A percentile compares a stretch with the other conserved stretches of the same genome.
Evolutionary conservation across 257 asterid genomes (phyloP).

Genomic region (Ajuga chamaepitys): DNA sequence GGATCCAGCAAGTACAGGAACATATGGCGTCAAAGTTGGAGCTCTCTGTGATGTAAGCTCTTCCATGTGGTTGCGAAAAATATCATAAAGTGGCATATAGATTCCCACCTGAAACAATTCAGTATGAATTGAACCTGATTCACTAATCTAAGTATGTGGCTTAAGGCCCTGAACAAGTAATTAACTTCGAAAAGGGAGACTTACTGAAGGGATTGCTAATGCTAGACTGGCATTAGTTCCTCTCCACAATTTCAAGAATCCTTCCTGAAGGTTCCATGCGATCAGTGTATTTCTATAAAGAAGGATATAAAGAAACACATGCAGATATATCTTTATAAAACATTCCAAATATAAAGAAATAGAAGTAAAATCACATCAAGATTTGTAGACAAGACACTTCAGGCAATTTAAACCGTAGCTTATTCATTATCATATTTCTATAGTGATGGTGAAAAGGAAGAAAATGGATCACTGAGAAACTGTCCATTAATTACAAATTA

Average conservation of each 20-base stretch:
- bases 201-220: constrained; percentile 86
- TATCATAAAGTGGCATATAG: constrained; percentile 85
- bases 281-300: constrained; percentile 11
- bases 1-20: constrained; percentile 81
- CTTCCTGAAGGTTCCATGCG: constrained; percentile 54
- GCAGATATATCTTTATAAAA: not conserved
- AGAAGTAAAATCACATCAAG: not conserved
- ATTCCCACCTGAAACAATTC: constrained; percentile 61
- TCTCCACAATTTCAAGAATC: constrained; percentile 76
- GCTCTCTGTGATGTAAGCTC: constrained; percentile 35
- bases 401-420: not conserved
- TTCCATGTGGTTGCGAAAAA: constrained; percentile 69
- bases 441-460: not conserved
- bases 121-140: not conserved
- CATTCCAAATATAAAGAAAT: not conserved
- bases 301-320: not conserved
- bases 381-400: not conserved
- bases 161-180: constrained; percentile 7
- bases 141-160: not conserved
- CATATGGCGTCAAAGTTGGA: constrained; percentile 55
- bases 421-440: not conserved
- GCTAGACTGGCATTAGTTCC: constrained; percentile 95
- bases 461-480: not conserved
- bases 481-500: not conserved
- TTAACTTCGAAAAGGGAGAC: constrained; percentile 14